Conservation (phyloP, 2,329 filamentous ascomycete genomes). For the Pleoardoris graminearum region DNA sequence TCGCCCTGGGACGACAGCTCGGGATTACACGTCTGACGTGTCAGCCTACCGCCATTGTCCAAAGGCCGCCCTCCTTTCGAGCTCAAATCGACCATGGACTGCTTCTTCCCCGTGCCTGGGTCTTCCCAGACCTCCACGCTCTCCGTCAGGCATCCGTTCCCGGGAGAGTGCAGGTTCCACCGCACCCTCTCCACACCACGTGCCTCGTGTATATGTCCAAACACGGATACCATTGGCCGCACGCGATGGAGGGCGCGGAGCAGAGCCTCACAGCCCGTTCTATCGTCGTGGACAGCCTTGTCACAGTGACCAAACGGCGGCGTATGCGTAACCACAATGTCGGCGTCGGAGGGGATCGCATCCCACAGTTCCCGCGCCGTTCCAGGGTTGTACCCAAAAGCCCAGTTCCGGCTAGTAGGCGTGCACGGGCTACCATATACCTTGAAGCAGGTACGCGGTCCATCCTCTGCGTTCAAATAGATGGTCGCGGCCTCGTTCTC, state of each 20-base stretch:
- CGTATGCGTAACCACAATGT: constrained; percentile 73
- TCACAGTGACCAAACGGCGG: constrained; percentile 66
- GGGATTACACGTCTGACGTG: constrained; percentile 29
- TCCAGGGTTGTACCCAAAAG: constrained; percentile 63
- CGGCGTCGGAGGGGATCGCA: constrained; percentile 62
- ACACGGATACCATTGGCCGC: constrained; percentile 67
- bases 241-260: constrained; percentile 61
- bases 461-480: constrained; percentile 57
- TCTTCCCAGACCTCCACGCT: constrained; percentile 60
- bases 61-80: constrained; percentile 43
- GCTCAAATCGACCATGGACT: constrained; percentile 66
- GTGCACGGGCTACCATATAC: constrained; percentile 74
- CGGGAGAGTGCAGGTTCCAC: constrained; percentile 54
- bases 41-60: constrained; percentile 30
- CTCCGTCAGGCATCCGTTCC: constrained; percentile 53
- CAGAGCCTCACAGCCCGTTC: constrained; percentile 64
- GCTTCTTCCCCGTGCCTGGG: constrained; percentile 60
- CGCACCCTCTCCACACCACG: constrained; percentile 65
- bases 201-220: constrained; percentile 72
- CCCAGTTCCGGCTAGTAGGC: constrained; percentile 62
- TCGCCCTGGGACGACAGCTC: constrained; percentile 15
- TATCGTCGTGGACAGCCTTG: constrained; percentile 29
- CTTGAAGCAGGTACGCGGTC: constrained; percentile 63
- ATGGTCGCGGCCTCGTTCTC: constrained; percentile 61
- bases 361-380: constrained; percentile 59